These are phyloP conservation scores for Diaporthe eres DNA, from an alignment of 2,329 filamentous ascomycete genomes.

Conservation along the genomic window DNA sequence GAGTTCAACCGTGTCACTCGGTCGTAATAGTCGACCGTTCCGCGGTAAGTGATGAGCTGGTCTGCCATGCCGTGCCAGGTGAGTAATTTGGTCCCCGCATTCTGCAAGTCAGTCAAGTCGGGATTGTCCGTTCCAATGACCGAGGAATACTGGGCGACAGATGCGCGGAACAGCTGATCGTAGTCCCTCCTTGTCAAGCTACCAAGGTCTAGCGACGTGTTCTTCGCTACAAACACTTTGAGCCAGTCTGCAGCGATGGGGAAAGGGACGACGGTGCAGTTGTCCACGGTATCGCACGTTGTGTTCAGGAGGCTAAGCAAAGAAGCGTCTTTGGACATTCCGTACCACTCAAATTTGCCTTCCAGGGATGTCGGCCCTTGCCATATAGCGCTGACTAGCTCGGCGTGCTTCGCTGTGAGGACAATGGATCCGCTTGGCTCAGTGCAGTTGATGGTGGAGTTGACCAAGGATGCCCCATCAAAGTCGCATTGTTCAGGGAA, in stretches of 20 bases:
- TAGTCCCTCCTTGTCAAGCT: neutral
- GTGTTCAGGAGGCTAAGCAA: neutral
- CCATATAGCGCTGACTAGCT: constrained; percentile 28
- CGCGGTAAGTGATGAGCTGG: constrained; percentile 51
- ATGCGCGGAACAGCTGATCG: constrained; percentile 11
- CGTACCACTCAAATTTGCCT: constrained; percentile 24
- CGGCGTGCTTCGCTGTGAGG: constrained; percentile 23
- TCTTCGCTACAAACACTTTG: constrained; percentile 25
- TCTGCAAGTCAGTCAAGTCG: constrained; percentile 48
- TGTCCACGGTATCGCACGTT: neutral
- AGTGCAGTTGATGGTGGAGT: constrained; percentile 44
- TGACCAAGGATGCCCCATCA: constrained; percentile 47
- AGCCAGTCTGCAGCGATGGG: constrained; percentile 20
- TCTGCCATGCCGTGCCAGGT: constrained; percentile 59
- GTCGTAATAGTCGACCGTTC: constrained; percentile 52
- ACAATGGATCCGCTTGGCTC: constrained; percentile 26
- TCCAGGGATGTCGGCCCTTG: neutral
- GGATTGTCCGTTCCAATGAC: constrained; percentile 28
- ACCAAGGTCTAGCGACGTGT: constrained; percentile 10
- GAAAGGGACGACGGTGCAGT: constrained; percentile 3
- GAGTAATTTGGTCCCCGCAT: constrained; percentile 57
- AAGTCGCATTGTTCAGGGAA: constrained; percentile 52
- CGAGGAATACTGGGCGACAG: constrained; percentile 23
- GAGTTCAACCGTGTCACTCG: constrained; percentile 54
- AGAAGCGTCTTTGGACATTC: constrained; percentile 22